Evolutionary conservation across 202 grass and related monocot species (phyloP), one percentile per base, ranked within the genome.

Genomic region (Dendrocalamus latiflorus): DNA sequence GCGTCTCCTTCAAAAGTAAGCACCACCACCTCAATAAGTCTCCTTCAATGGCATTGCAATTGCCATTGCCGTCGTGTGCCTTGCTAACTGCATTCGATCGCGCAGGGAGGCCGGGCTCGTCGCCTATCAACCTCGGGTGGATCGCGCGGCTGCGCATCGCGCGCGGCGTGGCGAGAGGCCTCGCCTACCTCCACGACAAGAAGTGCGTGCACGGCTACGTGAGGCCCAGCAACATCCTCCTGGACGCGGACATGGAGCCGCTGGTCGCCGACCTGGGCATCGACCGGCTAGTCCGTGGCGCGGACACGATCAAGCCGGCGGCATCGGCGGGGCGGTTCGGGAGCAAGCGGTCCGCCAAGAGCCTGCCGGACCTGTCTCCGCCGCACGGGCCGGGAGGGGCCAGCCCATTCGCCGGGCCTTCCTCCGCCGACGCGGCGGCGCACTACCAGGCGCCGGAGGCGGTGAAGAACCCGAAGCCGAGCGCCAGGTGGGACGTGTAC

Each of bases 161-260:
- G 48, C 84, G 88, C 26, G 96, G 96, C 18, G 83, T 99, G 71
- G 96, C 96, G 42, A 81, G 96, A 28, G 93, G 83, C 26, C 93
- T 99, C 3, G 81, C 89, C 8, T 95, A 89, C 84, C 85, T 99
- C 48, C 96, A 99, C 55, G 93, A 95, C 70, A 95, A 86, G 85
- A 99, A 92, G 77, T 84, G 77, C 70, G 89, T 93, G 50, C 93
- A 95, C 70, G 91, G 91, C 60, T 87, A 90, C 56, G 73, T 98
- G 18, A 90, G 93, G 51, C 93, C 95, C 1, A 95, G 85, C 85
- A 98, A 98, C 87, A 88, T 98, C 48, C 86, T 98, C 33, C 83
- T 95, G 10, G 83, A 91, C 44, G 81, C 73, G 1, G 81, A 92
- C 71, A 91, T 93, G 87, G 95, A 98, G 74, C 93, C 93, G 55